Evolutionary conservation across 202 grass and related monocot genomes (phyloP), one percentile per base, ranked within the genome.

Genomic region (Dendrocalamus latiflorus): DNA sequence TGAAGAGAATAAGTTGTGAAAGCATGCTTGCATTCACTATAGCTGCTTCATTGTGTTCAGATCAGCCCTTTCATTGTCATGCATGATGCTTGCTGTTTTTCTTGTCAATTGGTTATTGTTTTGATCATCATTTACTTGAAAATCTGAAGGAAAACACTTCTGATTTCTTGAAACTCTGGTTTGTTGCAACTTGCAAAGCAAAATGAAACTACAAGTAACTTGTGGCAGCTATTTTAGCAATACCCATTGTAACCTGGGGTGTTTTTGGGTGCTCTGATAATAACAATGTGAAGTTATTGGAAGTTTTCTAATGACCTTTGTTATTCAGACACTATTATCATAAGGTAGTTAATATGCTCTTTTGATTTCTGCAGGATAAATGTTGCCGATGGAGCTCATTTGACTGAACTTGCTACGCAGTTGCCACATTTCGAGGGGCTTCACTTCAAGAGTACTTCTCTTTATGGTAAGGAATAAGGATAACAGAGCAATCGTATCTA

Each of bases 321-420:
- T 83, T 66, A 58, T 74, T 55, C 9, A 59, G n/a, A 54, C 42
- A 62, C 18, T 67, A 73, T 68, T 77, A 82, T 78, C 34, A 28
- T 36, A 53, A 51, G 18, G 24, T 66, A 78, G 51, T 53, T 90
- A 83, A 90, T 68, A 83, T 75, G 63, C 63, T 56, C 11, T 79
- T 87, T 74, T 79, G 41, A 57, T 77, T 57, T 50, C 71, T 78
- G 42, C 91, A 99, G 96, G 76, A 41, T 64, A 79, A 81, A 83
- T 80, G 62, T 70, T 43, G 17, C 83, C n/a, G 91, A 90, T 75
- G 84, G 81, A 86, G 70, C 85, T 78, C 84, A 80, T 74, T 85
- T 92, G 77, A 87, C 77, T 86, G 88, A 89, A 77, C 80, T 87
- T 80, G 70, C 77, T 68, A 55, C 79, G 50, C 65, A 84, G 65